phyloP scores from a whole-genome alignment of 169 alveolate genomes.

The Babesia divergens region DNA sequence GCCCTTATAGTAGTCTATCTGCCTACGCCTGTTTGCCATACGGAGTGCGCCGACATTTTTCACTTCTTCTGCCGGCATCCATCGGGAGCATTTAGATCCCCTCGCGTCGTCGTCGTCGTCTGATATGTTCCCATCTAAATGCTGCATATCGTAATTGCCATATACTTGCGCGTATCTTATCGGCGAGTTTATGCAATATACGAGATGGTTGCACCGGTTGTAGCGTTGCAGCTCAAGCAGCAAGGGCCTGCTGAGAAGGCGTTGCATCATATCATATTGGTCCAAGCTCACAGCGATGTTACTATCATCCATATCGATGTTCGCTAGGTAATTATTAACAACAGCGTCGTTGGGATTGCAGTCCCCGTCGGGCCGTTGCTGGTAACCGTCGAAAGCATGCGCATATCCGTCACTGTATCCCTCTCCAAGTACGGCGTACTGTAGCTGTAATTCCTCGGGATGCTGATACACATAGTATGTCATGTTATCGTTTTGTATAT shows the following conservation, averaged over 20 bases:
- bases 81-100: not conserved
- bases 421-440: not conserved
- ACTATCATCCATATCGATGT: not conserved
- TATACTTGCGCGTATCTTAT: not conserved
- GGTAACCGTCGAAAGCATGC: constrained; percentile 1
- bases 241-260: not conserved
- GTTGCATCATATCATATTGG: not conserved
- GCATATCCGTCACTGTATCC: not conserved
- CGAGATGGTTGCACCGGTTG: constrained; percentile 14
- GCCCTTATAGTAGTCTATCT: constrained; percentile 20
- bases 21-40: constrained; percentile 14
- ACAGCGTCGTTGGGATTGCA: not conserved
- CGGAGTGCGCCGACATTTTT: not conserved
- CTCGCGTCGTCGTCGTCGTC: not conserved
- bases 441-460: constrained; percentile 1
- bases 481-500: not conserved
- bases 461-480: not conserved
- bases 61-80: constrained; percentile 13
- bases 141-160: not conserved
- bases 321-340: not conserved
- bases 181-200: not conserved
- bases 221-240: not conserved
- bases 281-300: not conserved
- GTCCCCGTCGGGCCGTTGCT: not conserved
- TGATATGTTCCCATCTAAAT: not conserved